A percentile compares a stretch with the other conserved stretches of the same genome.
These are phyloP conservation scores for Fusarium vanettenii DNA, from an alignment of 2,329 filamentous ascomycete species.

Conservation along the genomic window DNA sequence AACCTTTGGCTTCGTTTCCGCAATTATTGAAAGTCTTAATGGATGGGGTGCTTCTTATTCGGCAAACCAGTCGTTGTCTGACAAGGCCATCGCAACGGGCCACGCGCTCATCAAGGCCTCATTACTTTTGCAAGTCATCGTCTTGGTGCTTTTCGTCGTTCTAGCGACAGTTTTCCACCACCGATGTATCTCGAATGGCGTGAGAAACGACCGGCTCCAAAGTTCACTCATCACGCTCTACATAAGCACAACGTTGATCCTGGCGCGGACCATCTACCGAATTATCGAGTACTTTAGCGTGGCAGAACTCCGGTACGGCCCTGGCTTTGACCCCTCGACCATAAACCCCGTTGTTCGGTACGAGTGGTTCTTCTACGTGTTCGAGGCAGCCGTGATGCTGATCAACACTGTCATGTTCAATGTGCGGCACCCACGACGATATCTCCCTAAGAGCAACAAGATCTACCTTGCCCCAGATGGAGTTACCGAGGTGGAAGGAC, in stretches of 20 bases:
- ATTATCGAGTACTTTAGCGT: conserved; percentile 69
- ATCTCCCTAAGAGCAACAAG: conserved; percentile 60
- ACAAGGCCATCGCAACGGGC: conserved; percentile 54
- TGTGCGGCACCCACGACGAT: conserved; percentile 61
- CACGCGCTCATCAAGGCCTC: conserved; percentile 61
- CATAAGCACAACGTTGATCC: conserved; percentile 59
- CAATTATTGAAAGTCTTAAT: conserved; percentile 59
- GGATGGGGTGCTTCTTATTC: conserved; percentile 61
- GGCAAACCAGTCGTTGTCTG: conserved; percentile 57
- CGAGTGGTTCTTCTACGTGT: conserved; percentile 70
- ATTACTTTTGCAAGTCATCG: conserved; percentile 65
- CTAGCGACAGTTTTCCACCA: conserved; percentile 63
- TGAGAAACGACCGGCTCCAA: conserved; percentile 48
- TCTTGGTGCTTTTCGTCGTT: conserved; percentile 60
- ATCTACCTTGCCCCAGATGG: conserved; percentile 64
- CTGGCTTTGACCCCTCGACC: conserved; percentile 49
- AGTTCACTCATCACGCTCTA: conserved; percentile 62
- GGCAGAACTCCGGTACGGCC: conserved; percentile 53
- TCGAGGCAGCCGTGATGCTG: conserved; percentile 66
- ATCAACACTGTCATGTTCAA: conserved; percentile 63
- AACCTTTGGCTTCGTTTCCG: conserved; percentile 59
- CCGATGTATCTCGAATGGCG: conserved; percentile 53
- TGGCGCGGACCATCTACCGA: conserved; percentile 66
- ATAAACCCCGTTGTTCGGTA: conserved; percentile 63
- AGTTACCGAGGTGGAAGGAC: conserved; percentile 59